phyloP scores from a whole-genome alignment of 805 yeast species.

The Brettanomyces naardenensis region DNA sequence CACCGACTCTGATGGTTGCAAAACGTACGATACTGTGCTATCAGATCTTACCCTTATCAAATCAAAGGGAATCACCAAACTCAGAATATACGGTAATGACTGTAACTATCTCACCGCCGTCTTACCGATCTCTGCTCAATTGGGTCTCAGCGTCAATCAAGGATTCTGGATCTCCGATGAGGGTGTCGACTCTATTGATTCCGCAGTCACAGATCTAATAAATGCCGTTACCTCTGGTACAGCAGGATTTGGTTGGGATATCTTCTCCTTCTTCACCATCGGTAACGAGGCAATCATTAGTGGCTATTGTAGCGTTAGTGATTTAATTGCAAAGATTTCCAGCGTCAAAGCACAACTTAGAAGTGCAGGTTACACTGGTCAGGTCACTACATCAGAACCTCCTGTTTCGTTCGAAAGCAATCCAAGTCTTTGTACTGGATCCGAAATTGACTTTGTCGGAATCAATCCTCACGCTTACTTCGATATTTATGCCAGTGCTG shows the following conservation, averaged over 20 bases:
- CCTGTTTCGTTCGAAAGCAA: slow-evolving; percentile 61
- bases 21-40: slow-evolving; percentile 42
- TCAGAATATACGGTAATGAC: slow-evolving; percentile 84
- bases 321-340: slow-evolving; percentile 57
- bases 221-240: slow-evolving; percentile 26
- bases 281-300: slow-evolving; percentile 83
- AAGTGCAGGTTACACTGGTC: slow-evolving; percentile 70
- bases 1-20: slow-evolving; percentile 60
- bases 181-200: slow-evolving; percentile 68
- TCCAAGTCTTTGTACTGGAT: slow-evolving; percentile 60
- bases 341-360: slow-evolving; percentile 51
- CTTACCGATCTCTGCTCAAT: slow-evolving; percentile 44
- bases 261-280: slow-evolving; percentile 69
- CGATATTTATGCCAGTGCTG: slow-evolving; percentile 53
- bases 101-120: slow-evolving; percentile 64
- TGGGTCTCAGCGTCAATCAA: slow-evolving; percentile 73
- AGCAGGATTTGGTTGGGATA: slow-evolving; percentile 55
- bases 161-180: slow-evolving; percentile 71
- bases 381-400: slow-evolving; percentile 81
- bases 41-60: slow-evolving; percentile 52
- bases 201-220: slow-evolving; percentile 46
- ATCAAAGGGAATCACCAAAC: slow-evolving; percentile 51
- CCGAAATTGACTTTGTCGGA: slow-evolving; percentile 76
- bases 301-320: slow-evolving; percentile 50
- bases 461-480: slow-evolving; percentile 85